Conservation (phyloP, 805 yeast species). For the Priceomyces haplophilus region DNA sequence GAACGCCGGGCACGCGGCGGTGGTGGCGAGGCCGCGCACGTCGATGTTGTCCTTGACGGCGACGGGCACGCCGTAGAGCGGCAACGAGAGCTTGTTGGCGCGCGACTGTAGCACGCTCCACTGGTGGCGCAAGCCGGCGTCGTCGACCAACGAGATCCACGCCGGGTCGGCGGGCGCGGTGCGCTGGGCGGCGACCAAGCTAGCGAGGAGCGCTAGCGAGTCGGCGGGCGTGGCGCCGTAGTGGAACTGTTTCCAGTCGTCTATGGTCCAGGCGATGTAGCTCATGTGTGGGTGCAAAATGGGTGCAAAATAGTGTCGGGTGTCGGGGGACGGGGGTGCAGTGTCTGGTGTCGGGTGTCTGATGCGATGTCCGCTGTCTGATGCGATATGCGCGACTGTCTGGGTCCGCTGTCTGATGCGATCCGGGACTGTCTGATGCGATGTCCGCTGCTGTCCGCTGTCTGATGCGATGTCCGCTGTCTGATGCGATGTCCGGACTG, state of each 20-base stretch:
- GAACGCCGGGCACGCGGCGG: constrained; percentile 93
- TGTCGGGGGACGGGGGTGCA: no score
- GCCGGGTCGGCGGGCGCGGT: constrained; percentile 80
- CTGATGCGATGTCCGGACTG: no score
- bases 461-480: no score
- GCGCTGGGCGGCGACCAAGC: no score
- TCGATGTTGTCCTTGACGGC: constrained; percentile 96
- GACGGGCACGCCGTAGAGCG: constrained; percentile 90
- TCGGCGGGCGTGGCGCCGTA: constrained; percentile 55
- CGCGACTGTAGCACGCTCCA: constrained; percentile 72
- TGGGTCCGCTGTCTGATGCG: no score
- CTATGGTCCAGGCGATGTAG: constrained; percentile 71
- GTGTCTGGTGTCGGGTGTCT: no score
- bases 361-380: no score
- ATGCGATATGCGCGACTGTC: no score
- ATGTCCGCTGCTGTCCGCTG: no score
- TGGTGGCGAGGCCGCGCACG: constrained; percentile 74
- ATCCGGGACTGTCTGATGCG: no score
- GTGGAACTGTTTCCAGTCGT: constrained; percentile 77
- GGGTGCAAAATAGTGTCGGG: no score
- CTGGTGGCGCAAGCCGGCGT: constrained; percentile 65
- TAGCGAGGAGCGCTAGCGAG: constrained; percentile 65
- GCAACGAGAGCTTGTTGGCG: constrained; percentile 50
- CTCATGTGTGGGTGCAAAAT: constrained; percentile 11
- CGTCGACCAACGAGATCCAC: constrained; percentile 79